These are phyloP conservation scores for Dictyostelium discoideum DNA, from an alignment of 78 protist genomes.

Conservation along the genomic window dicty_2.7 NC_007088.5:1909501-1910000, in stretches of 20 bases:
- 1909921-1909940: constrained; percentile 85
- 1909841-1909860: constrained; percentile 77
- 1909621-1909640: background rate
- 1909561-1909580: background rate
- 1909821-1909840: constrained; percentile 12
- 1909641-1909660: background rate
- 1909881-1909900: constrained; percentile 79
- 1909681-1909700: background rate
- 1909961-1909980: constrained; percentile 83
- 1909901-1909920: constrained; percentile 68
- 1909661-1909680: constrained; percentile 22
- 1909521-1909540: constrained; percentile 49
- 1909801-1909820: constrained; percentile 27
- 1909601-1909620: background rate
- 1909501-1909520: constrained; percentile 27
- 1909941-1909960: constrained; percentile 88
- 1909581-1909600: background rate
- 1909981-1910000: constrained; percentile 71
- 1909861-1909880: background rate
- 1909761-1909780: constrained; percentile 70
- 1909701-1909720: constrained; percentile 2
- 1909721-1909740: background rate
- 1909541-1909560: constrained; percentile 53
- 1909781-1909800: constrained; percentile 39
- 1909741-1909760: background rate